Base-by-base conservation (phyloP, 768 basidiomycete species). In the Kwoniella heveanensis region DNA sequence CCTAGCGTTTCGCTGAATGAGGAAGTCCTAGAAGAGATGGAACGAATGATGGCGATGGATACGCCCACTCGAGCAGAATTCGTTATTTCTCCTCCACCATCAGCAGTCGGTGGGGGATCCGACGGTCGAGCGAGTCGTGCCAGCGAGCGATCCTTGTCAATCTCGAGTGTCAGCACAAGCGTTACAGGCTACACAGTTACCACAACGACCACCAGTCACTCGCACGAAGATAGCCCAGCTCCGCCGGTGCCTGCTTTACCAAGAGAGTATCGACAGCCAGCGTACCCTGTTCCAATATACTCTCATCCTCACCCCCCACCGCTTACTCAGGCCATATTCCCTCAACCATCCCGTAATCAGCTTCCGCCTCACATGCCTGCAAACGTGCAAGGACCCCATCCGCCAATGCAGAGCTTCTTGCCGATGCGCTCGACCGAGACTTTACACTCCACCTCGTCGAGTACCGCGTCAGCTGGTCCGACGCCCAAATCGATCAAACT, bases 11-110 rank as follows among this genome's bases (percentile, higher is more conserved):
- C 48, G 9, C 52, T 44, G 3, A 57, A 57, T 32, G 75, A 77
- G 53, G 70, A 61, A 22, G 52, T 64, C 30, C 67, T 65, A 2
- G 63, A 70, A 32, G 72, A 73, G 62, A 77, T 77, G 75, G 75
- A 77, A 48, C 48, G 63, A 27, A 62, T 77, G 19, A 53, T 77
- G 56, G 64, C 61, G 21, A 73, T 77, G 72, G 75, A 77, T 50
- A 73, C 75, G 24, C 75, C 75, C 13, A 72, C 72, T n/a, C 64
- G 75, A 30, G 60, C 75, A 10, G 70, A 73, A 54, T 74, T 77
- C 53, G 72, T 77, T 54, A 70, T 67, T 29, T 77, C 75, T 3
- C 72, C 74, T 26, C 62, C 70, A 4, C 54, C 62, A 5, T 49
- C 54, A 9, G 50, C 46, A 9, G 50, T 30, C 21, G 15, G 24